These are phyloP conservation scores for Boletus rex-veris DNA, from an alignment of 768 basidiomycete genomes.

Conservation along the genomic window DNA sequence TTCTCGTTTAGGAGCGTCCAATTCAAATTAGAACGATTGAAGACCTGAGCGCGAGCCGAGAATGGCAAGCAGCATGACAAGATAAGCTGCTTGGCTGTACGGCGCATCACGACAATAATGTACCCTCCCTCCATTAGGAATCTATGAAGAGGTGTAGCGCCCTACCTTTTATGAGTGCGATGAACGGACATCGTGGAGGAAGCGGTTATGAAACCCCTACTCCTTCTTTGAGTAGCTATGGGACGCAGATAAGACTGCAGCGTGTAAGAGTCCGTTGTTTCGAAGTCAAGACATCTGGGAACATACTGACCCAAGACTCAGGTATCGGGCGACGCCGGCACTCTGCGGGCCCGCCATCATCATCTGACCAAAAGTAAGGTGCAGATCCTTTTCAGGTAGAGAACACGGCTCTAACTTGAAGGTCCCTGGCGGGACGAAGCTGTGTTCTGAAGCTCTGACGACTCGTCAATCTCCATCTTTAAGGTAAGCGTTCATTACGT, in stretches of 20 bases:
- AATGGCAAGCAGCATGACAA: slow-evolving; percentile 9
- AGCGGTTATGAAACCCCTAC: slow-evolving; percentile 3
- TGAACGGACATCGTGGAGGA: not conserved
- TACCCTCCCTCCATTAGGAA: not conserved
- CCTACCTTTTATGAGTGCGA: not conserved
- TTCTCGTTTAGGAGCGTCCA: slow-evolving; percentile 57
- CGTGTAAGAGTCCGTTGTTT: not conserved
- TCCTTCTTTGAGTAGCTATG: not conserved
- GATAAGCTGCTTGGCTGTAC: not conserved
- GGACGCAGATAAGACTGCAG: not conserved
- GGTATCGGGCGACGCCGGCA: not conserved
- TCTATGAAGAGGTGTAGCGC: not conserved
- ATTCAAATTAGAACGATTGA: slow-evolving; percentile 43
- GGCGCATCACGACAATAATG: slow-evolving; percentile 6
- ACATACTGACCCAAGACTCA: not conserved
- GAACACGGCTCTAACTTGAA: not conserved
- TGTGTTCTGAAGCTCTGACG: not conserved
- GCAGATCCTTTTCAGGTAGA: not conserved
- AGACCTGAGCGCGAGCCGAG: slow-evolving; percentile 24
- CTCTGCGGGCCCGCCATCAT: not conserved
- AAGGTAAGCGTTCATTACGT: not conserved
- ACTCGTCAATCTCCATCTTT: not conserved
- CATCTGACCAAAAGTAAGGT: not conserved
- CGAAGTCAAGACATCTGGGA: not conserved
- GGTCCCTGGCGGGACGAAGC: not conserved